Evolutionary conservation across 1,284 basidiomycete genomes (phyloP).

Genomic region (Chalciporus sp.): DNA sequence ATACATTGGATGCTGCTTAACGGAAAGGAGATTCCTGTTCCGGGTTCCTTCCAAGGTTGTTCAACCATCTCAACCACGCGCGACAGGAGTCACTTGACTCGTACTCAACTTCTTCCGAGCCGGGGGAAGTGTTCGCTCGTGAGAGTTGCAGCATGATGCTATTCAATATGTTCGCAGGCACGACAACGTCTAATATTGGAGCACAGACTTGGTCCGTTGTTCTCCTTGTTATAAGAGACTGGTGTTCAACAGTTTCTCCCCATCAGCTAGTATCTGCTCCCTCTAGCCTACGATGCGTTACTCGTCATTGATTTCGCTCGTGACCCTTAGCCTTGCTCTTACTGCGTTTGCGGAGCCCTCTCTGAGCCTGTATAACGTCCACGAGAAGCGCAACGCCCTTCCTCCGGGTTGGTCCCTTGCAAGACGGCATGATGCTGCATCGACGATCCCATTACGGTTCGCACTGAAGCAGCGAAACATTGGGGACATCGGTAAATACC

Average conservation of each 20-base stretch:
- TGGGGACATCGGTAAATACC: slow-evolving; percentile 38
- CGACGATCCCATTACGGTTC: slow-evolving; percentile 43
- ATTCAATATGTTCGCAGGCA: not conserved
- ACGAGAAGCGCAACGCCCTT: slow-evolving; percentile 35
- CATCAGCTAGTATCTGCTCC: not conserved
- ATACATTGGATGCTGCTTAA: too few relatives aligned
- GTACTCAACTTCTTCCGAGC: not conserved
- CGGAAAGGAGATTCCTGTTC: too few relatives aligned
- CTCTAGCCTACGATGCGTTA: not conserved
- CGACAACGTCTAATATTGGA: not conserved
- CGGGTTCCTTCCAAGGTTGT: too few relatives aligned
- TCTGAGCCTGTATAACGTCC: slow-evolving; percentile 13
- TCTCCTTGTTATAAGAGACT: slow-evolving; percentile 3
- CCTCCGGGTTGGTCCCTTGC: slow-evolving; percentile 29
- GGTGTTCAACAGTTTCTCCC: not conserved
- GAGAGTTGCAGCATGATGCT: not conserved
- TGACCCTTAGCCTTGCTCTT: slow-evolving; percentile 12
- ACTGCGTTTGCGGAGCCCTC: slow-evolving; percentile 1
- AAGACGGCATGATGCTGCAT: slow-evolving; percentile 25
- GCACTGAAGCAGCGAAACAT: slow-evolving; percentile 47
- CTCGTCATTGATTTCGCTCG: slow-evolving; percentile 7
- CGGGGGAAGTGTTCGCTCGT: not conserved
- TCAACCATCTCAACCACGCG: too few relatives aligned
- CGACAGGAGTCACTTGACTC: too few relatives aligned
- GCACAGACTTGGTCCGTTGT: not conserved